A percentile compares a stretch with the other conserved stretches of the same genome.
Conservation (phyloP, 768 basidiomycete species). For the Russula earlei region DNA sequence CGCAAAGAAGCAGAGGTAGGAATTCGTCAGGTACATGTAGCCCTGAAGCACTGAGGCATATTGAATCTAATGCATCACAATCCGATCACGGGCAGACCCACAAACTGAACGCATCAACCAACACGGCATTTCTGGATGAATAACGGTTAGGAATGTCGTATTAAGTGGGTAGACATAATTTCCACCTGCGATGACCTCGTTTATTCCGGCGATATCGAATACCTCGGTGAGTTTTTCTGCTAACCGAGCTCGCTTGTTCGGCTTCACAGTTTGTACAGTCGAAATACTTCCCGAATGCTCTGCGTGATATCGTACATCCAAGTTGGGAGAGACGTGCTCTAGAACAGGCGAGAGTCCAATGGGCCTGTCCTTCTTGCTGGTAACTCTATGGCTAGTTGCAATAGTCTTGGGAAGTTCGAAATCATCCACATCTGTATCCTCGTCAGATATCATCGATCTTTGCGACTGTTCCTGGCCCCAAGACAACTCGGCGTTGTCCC, state of each 20-base stretch:
- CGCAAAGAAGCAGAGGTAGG: constrained; percentile 93
- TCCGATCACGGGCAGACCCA: constrained; percentile 37
- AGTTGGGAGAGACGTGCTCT: constrained; percentile 8
- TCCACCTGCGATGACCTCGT: constrained; percentile 78
- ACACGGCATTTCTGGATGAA: constrained; percentile 72
- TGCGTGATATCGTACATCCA: constrained; percentile 8
- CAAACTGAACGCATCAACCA: constrained; percentile 86
- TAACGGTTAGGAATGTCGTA: background rate
- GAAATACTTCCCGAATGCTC: constrained; percentile 36
- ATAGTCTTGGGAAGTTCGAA: constrained; percentile 18
- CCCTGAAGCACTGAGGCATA: constrained; percentile 73
- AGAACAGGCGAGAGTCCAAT: constrained; percentile 7
- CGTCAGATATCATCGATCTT: constrained; percentile 7
- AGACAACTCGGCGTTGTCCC: background rate
- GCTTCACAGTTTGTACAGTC: constrained; percentile 65
- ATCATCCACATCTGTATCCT: constrained; percentile 20
- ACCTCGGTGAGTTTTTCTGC: constrained; percentile 86
- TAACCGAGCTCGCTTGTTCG: constrained; percentile 58
- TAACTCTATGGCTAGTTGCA: background rate
- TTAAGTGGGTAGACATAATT: constrained; percentile 15
- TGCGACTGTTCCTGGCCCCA: constrained; percentile 2
- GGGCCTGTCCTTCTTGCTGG: constrained; percentile 7
- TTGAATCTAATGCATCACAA: constrained; percentile 2
- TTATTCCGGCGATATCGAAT: constrained; percentile 70
- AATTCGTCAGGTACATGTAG: constrained; percentile 93